Conservation (phyloP, 2,329 filamentous ascomycete species). For the Daldinia sp. region DNA sequence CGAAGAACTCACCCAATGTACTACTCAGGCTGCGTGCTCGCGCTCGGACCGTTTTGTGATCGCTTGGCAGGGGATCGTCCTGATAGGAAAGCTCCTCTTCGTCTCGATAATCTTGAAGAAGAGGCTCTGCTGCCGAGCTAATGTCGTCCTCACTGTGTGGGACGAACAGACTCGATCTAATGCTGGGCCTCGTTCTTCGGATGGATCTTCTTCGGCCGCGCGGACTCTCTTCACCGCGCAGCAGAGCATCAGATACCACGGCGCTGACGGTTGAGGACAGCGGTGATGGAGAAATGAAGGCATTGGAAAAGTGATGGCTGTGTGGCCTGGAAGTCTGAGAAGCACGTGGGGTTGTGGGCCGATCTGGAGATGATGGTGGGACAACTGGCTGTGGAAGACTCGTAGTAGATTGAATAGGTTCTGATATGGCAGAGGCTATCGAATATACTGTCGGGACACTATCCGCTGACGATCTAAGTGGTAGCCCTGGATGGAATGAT, state of each 20-base stretch:
- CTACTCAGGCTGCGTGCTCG: constrained; percentile 57
- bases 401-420: constrained; percentile 45
- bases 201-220: constrained; percentile 59
- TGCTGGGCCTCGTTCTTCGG: constrained; percentile 61
- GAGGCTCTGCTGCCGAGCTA: constrained; percentile 40
- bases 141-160: constrained; percentile 55
- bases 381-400: constrained; percentile 37
- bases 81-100: constrained; percentile 42
- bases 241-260: constrained; percentile 67
- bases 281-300: constrained; percentile 70
- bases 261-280: constrained; percentile 70
- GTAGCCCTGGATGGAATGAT: constrained; percentile 52
- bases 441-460: constrained; percentile 51
- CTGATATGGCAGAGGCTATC: constrained; percentile 47
- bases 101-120: constrained; percentile 38
- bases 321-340: constrained; percentile 52
- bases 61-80: constrained; percentile 34
- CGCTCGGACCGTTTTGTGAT: constrained; percentile 47
- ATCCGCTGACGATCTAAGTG: constrained; percentile 50
- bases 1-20: constrained; percentile 55
- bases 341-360: constrained; percentile 50
- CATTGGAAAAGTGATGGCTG: constrained; percentile 58
- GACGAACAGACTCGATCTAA: constrained; percentile 68
- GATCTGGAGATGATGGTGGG: constrained; percentile 46
- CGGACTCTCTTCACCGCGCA: constrained; percentile 59